phyloP scores from a whole-genome alignment of 805 yeast genomes.

The Lipomyces anomalus region DNA sequence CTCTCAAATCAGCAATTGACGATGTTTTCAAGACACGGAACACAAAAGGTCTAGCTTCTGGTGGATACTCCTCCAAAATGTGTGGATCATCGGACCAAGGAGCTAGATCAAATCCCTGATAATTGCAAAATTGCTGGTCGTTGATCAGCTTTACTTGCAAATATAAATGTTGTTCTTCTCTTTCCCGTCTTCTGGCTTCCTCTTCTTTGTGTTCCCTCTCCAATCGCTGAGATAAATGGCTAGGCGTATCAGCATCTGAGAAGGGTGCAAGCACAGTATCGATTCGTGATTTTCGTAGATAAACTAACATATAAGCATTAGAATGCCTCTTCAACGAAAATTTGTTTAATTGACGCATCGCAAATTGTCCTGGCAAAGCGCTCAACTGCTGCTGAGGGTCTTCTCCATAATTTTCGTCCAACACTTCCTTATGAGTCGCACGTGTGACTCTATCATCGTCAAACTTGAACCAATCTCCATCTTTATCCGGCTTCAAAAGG shows the following conservation, averaged over 20 bases:
- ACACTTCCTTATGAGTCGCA: constrained; percentile 77
- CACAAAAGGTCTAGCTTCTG: constrained; percentile 43
- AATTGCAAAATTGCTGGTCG: constrained; percentile 47
- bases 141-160: constrained; percentile 54
- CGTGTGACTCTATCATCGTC: constrained; percentile 94
- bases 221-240: constrained; percentile 60
- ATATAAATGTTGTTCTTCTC: constrained; percentile 67
- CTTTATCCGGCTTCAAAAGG: constrained; percentile 70
- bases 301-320: constrained; percentile 95
- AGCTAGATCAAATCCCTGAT: constrained; percentile 70
- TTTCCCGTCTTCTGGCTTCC: constrained; percentile 49
- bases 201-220: constrained; percentile 56
- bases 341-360: constrained; percentile 41
- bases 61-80: constrained; percentile 25
- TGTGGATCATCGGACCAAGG: constrained; percentile 46
- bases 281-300: constrained; percentile 60
- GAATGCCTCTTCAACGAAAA: constrained; percentile 68
- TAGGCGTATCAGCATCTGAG: constrained; percentile 54
- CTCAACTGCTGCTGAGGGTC: constrained; percentile 37
- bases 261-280: constrained; percentile 55
- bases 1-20: constrained; percentile 46
- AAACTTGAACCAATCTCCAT: constrained; percentile 78
- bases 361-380: constrained; percentile 14
- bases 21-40: constrained; percentile 54
- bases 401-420: constrained; percentile 89